phyloP scores from a whole-genome alignment of 306 rosid genomes.

The Vigna hirtella region DNA sequence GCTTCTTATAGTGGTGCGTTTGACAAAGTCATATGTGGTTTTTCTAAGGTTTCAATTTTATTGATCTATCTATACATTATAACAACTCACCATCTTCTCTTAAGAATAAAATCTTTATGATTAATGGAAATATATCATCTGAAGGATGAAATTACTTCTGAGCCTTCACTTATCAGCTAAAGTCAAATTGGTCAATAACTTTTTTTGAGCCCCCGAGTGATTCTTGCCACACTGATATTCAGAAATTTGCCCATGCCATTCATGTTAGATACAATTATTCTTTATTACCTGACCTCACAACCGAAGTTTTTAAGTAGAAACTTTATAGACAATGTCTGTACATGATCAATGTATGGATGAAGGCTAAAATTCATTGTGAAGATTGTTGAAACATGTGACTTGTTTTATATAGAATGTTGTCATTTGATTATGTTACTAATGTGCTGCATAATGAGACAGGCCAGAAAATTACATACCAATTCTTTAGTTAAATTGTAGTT shows the following conservation, averaged over 20 bases:
- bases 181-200: neutral
- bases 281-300: neutral
- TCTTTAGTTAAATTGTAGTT: neutral
- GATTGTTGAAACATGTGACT: no score
- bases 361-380: no score
- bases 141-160: neutral
- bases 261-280: neutral
- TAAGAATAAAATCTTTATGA: conserved; percentile 1
- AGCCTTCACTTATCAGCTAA: neutral
- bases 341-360: neutral
- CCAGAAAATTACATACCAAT: neutral
- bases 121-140: conserved; percentile 5
- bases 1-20: conserved; percentile 11
- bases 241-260: neutral
- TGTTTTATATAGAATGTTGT: no score
- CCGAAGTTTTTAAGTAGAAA: conserved; percentile 1
- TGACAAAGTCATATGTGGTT: neutral
- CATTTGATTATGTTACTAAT: neutral
- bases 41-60: neutral
- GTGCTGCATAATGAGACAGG: neutral
- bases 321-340: neutral
- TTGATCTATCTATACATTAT: conserved; percentile 1
- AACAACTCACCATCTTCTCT: conserved; percentile 4
- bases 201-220: neutral
- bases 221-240: neutral